These are phyloP conservation scores for Leccinum imitatum DNA, from an alignment of 768 basidiomycete species.

Conservation along the genomic window DNA sequence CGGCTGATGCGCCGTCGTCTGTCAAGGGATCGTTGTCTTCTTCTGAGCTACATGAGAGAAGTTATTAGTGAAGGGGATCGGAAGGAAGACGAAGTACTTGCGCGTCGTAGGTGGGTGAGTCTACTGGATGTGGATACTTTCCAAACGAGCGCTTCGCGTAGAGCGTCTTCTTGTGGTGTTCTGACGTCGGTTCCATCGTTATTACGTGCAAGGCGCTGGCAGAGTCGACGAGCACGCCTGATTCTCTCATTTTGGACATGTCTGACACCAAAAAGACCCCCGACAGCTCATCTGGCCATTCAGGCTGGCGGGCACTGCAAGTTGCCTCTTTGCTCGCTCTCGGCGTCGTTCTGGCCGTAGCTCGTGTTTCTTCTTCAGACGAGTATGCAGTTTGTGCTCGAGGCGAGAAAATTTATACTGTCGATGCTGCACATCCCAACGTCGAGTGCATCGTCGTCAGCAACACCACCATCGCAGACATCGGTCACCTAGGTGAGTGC, in stretches of 20 bases:
- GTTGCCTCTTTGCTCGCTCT: constrained; percentile 12
- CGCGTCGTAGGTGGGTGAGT: constrained; percentile 80
- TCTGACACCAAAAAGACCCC: background rate
- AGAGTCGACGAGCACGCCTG: background rate
- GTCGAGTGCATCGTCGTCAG: constrained; percentile 64
- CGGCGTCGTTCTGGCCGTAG: constrained; percentile 1
- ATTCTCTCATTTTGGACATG: background rate
- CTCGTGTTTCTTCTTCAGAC: background rate
- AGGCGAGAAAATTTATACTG: constrained; percentile 62
- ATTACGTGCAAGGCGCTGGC: background rate
- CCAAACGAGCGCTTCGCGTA: constrained; percentile 65
- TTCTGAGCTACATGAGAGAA: constrained; percentile 53
- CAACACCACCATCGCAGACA: constrained; percentile 44
- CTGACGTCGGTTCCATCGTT: constrained; percentile 23
- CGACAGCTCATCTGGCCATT: background rate
- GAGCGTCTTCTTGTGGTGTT: constrained; percentile 35
- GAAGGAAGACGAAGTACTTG: constrained; percentile 29
- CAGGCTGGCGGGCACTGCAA: background rate
- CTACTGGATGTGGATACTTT: constrained; percentile 58
- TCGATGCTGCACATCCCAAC: constrained; percentile 48
- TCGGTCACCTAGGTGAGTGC: constrained; percentile 49
- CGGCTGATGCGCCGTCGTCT: constrained; percentile 62
- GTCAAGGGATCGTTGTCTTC: constrained; percentile 88
- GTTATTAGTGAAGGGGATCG: constrained; percentile 6
- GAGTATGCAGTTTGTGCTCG: constrained; percentile 62